A percentile compares a stretch with the other conserved stretches of the same genome.
These are phyloP conservation scores for Vigna reflexopilosa DNA, from an alignment of 306 rosid genomes.

Conservation along the genomic window DNA sequence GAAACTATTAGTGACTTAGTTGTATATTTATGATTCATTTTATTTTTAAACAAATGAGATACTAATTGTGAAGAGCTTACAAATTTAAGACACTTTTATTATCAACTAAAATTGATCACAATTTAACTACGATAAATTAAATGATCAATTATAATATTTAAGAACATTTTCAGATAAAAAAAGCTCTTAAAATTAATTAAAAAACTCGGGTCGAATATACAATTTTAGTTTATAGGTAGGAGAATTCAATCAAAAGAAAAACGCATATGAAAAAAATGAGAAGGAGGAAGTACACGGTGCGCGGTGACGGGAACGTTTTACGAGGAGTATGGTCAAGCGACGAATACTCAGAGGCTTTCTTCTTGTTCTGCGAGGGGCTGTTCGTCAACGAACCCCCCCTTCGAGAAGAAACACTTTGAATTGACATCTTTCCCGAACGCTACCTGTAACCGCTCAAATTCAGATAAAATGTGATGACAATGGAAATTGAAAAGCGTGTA, in stretches of 20 bases:
- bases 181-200: too few species aligned
- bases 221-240: too few species aligned
- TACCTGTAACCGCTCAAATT: not conserved
- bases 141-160: too few species aligned
- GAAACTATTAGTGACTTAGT: too few species aligned
- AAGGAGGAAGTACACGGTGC: constrained; percentile 53
- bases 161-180: too few species aligned
- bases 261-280: not conserved
- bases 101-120: too few species aligned
- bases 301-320: constrained; percentile 59
- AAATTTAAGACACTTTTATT: too few species aligned
- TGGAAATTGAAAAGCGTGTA: not conserved
- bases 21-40: too few species aligned
- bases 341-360: constrained; percentile 56
- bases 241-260: not conserved
- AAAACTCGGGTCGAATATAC: too few species aligned
- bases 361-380: constrained; percentile 50
- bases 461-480: not conserved
- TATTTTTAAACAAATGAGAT: too few species aligned
- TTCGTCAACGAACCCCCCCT: constrained; percentile 56
- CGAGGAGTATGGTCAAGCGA: constrained; percentile 45
- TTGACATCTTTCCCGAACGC: constrained; percentile 55
- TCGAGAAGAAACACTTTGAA: constrained; percentile 64
- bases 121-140: too few species aligned
- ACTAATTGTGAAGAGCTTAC: too few species aligned